Evolutionary conservation across 345 rosid genomes (phyloP).

Genomic region (Pistacia atlantica): DNA sequence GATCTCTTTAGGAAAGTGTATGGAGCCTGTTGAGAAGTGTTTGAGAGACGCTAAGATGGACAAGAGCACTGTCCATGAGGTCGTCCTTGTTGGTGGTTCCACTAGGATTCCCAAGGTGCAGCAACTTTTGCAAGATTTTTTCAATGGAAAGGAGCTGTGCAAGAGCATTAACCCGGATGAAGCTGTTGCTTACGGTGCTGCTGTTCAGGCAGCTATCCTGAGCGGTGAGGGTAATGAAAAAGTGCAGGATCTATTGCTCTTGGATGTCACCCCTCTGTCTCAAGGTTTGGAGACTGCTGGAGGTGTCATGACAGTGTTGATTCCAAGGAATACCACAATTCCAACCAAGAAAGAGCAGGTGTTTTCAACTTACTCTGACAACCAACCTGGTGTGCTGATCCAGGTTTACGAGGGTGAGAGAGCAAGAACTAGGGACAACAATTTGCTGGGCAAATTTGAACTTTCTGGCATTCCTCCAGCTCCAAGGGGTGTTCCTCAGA

Average conservation of each 20-base stretch:
- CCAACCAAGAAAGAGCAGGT: constrained; percentile 39
- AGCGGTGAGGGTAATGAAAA: constrained; percentile 54
- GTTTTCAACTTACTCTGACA: constrained; percentile 35
- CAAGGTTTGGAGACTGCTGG: constrained; percentile 45
- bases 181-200: constrained; percentile 59
- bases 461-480: constrained; percentile 50
- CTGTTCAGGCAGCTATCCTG: constrained; percentile 56
- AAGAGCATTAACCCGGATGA: constrained; percentile 60
- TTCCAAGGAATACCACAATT: constrained; percentile 40
- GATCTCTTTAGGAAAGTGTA: constrained; percentile 52
- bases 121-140: constrained; percentile 47
- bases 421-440: constrained; percentile 35
- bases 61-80: constrained; percentile 51
- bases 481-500: constrained; percentile 39
- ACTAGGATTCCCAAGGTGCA: constrained; percentile 62
- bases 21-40: constrained; percentile 60
- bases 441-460: constrained; percentile 44
- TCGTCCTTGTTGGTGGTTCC: constrained; percentile 58
- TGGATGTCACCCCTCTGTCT: constrained; percentile 50
- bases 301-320: constrained; percentile 43
- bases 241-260: constrained; percentile 43
- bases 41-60: constrained; percentile 63
- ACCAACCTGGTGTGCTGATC: constrained; percentile 34
- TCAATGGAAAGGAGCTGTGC: constrained; percentile 57
- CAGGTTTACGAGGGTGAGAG: constrained; percentile 35